Percentiles rank a stretch among this genome's conserved stretches.
phyloP scores from a whole-genome alignment of 75 land plant species.

The Picea sitchensis region DNA sequence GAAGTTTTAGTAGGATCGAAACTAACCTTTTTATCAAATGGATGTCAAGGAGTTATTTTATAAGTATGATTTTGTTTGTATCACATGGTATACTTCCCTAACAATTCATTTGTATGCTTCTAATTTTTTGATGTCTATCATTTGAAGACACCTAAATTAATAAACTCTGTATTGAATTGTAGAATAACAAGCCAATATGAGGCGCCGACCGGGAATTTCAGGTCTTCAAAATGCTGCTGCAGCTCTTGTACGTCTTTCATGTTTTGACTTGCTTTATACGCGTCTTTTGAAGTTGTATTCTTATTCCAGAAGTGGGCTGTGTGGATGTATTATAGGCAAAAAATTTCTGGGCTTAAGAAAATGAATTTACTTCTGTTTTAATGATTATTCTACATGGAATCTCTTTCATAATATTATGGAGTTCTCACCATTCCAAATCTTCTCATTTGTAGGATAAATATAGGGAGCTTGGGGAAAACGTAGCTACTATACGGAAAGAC shows the following conservation, averaged over 20 bases:
- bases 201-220: conserved; percentile 90
- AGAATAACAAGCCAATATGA: conserved; percentile 38
- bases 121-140: neutral
- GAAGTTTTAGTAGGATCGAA: too few relatives aligned
- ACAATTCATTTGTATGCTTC: too few relatives aligned
- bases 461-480: conserved; percentile 85
- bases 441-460: conserved; percentile 67
- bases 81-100: too few relatives aligned
- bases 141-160: neutral
- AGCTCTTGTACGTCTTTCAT: conserved; percentile 52
- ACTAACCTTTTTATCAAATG: too few relatives aligned
- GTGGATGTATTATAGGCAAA: too few relatives aligned
- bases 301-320: neutral
- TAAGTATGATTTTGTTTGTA: too few relatives aligned
- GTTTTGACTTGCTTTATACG: neutral
- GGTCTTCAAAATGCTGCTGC: conserved; percentile 87
- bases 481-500: conserved; percentile 80
- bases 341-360: neutral
- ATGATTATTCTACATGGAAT: neutral
- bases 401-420: neutral
- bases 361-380: neutral
- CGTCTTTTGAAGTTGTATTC: neutral
- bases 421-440: conserved; percentile 2
- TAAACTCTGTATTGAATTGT: neutral
- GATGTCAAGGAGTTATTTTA: too few relatives aligned